Base-by-base conservation (phyloP, 2,329 filamentous ascomycete genomes). In the Emericellopsis cladophorae region DNA sequence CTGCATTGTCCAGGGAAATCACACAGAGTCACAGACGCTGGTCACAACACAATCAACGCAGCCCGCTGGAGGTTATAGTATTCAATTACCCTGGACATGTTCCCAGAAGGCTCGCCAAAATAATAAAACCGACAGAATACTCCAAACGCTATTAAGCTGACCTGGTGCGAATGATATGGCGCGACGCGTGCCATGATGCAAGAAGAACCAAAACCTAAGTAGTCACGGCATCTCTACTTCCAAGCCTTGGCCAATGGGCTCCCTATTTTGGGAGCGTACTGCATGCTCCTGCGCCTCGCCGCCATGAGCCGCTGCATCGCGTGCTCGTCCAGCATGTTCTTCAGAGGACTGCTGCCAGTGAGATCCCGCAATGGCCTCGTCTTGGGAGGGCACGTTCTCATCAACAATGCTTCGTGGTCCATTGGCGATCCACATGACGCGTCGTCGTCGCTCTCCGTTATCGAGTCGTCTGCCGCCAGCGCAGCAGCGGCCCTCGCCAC, bases 231-330 rank as follows among this genome's bases (percentile, higher is more conserved):
- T 24, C 37, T 36, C 46, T 49, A 60, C 35, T 54, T 59, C 74
- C 73, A 78, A 22, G 68, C 63, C 51, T 67, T 75, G 22, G 76
- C 71, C 49, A 89, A 61, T 2, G 84, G 84, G 57, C 84, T 89
- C 15, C 74, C 79, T 43, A 86, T 64, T 60, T 83, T 82, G 24
- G 84, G 84, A 26, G 81, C 81, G 64, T 80, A 87, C 53, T 85
- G 81, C 57, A 87, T 56, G 53, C 81, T 90, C 72, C 85, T 87
- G 45, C 84, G 70, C 45, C 83, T 69, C 1, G 82, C 83, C 10
- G 80, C 77, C 68, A 84, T 76, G 45, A 89, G 62, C 37, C 78
- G 68, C 59, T 75, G 68, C 45, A 77, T 62, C 42, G 83, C 66
- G 16, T 64, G 65, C 50, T 74, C 65, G 50, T 79, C 71, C 58